A percentile compares a stretch with the other conserved stretches of the same genome.
These are phyloP conservation scores for Heritiera littoralis DNA, from an alignment of 345 rosid species.

Conservation along the genomic window DNA sequence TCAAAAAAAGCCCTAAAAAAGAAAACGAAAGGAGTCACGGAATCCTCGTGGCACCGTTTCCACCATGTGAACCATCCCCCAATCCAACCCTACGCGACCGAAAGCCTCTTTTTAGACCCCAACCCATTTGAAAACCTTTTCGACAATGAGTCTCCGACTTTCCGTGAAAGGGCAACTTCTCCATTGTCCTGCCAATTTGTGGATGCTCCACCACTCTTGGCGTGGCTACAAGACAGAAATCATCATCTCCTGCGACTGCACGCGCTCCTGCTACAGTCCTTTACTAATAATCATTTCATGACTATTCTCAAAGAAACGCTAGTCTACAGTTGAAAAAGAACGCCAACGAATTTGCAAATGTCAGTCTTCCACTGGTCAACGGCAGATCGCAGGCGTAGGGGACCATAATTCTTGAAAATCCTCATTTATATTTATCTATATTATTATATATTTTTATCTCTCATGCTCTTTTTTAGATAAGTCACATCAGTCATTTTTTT, in stretches of 20 bases:
- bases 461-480: no score
- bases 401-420: no score
- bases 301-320: no score
- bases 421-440: no score
- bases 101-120: no score
- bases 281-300: neutral
- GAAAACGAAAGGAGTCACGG: constrained; percentile 22
- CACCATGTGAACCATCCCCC: constrained; percentile 23
- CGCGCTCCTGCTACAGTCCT: constrained; percentile 8
- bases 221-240: no score
- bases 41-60: constrained; percentile 35
- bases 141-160: constrained; percentile 24
- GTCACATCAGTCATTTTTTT: no score
- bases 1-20: neutral
- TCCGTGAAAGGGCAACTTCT: neutral
- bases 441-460: no score
- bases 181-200: neutral
- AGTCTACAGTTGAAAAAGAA: no score
- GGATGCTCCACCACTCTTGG: neutral
- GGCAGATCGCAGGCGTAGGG: no score
- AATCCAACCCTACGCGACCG: neutral
- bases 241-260: neutral
- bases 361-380: no score
- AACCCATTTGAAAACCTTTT: neutral
- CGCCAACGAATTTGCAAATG: no score